Base-by-base conservation (phyloP, 225 moss, liverwort and hornwort species). In the Anthoceros angustus region DNA sequence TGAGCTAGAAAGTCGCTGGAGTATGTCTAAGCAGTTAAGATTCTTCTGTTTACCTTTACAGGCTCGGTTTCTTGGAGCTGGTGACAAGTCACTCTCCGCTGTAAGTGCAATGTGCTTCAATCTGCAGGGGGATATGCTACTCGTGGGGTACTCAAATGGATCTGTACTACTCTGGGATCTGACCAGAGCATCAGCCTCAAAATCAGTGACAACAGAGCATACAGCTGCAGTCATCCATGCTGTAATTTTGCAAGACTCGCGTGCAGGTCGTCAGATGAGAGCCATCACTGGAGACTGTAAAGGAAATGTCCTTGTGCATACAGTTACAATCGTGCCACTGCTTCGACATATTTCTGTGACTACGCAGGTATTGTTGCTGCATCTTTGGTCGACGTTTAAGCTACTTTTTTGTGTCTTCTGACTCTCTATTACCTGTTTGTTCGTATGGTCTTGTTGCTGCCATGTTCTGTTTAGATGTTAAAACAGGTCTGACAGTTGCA, bases 21-120 rank as follows among this genome's bases (percentile, higher is more conserved):
- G 32, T 32, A 32, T 4, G 32, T 32, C 32, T 32, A 32, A n/a
- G 18, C 7, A 55, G 55, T 1, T 55, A 15, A 23, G 5, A 23
- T 24, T 16, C n/a, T 15, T 70, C 20, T 45, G 24, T 63, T 61
- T 69, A 55, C 70, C 62, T 75, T 61, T 85, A 79, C 72, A 98
- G 95, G 78, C 85, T 67, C 88, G 81, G 78, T 79, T 89, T 70
- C 79, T 95, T 68, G 86, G 85, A 74, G 86, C 84, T 20, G 86
- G 79, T 32, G 95, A 98, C 67, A 98, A 85, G 64, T 83, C 79
- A 70, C 83, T 78, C 45, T 77, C 66, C 25, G 74, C 85, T 66
- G 91, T 87, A 42, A 89, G 86, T 79, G 86, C 95, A 63, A 82
- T 98, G 79, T 91, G 88, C 76, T 98, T 98, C 75, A 92, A 87